Conservation (phyloP, 148 eudicot species). For the Chenopodium berlandieri region DNA sequence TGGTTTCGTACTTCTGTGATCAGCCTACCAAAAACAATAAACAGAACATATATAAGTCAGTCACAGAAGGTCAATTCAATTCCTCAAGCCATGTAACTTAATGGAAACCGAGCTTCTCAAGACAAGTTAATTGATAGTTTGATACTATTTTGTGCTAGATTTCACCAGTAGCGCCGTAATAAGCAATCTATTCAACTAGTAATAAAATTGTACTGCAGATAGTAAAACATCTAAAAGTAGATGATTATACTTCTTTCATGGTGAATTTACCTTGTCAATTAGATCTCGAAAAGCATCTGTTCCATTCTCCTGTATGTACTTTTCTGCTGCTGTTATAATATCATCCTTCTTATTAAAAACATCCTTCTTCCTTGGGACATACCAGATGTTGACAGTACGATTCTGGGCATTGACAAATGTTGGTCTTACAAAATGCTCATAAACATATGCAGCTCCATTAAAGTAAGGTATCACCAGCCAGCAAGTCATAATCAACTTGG, state of each 20-base stretch:
- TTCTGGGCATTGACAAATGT: conserved; percentile 48
- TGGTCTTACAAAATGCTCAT: conserved; percentile 79
- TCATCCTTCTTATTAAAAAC: conserved; percentile 60
- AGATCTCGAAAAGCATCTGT: conserved; percentile 61
- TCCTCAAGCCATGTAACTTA: not conserved
- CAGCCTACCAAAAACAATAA: conserved; percentile 32
- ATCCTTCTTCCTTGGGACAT: conserved; percentile 63
- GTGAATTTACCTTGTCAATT: conserved; percentile 46
- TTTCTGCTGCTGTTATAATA: conserved; percentile 74
- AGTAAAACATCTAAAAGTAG: not conserved
- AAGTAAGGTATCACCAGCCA: conserved; percentile 97
- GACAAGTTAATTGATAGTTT: not conserved
- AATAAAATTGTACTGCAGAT: too few relatives aligned
- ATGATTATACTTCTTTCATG: not conserved
- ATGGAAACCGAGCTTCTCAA: not conserved
- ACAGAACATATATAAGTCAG: not conserved
- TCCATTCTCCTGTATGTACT: conserved; percentile 71
- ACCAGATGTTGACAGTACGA: conserved; percentile 57
- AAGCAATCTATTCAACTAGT: not conserved
- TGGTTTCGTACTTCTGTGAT: conserved; percentile 22
- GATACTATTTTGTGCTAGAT: not conserved
- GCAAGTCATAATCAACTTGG: conserved; percentile 73
- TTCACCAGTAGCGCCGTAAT: not conserved
- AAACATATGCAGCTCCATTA: conserved; percentile 94
- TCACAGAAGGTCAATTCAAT: not conserved